These are phyloP conservation scores for Kodamaea alishanica DNA, from an alignment of 1,139 yeast genomes.

Conservation along the genomic window DNA sequence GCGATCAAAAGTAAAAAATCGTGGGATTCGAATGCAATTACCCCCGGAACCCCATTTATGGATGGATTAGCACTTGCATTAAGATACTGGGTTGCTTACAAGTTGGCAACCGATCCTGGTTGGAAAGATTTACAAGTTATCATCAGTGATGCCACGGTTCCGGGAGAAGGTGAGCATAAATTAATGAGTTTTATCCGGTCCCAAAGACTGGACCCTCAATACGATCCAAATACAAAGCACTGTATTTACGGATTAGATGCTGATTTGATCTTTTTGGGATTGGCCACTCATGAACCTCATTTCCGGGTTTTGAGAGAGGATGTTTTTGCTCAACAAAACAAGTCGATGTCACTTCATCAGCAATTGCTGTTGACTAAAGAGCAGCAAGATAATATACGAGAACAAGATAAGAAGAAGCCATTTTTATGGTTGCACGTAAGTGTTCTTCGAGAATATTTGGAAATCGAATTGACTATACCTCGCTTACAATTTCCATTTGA, in stretches of 20 bases:
- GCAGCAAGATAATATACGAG: constrained; percentile 51
- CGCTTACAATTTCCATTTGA: constrained; percentile 73
- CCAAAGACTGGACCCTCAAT: constrained; percentile 79
- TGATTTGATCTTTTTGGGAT: constrained; percentile 91
- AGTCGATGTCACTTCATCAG: constrained; percentile 48
- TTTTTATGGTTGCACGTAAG: constrained; percentile 92
- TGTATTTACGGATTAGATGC: constrained; percentile 98
- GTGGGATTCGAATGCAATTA: constrained; percentile 95
- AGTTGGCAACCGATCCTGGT: constrained; percentile 80
- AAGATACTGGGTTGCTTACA: constrained; percentile 87
- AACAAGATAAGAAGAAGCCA: constrained; percentile 69
- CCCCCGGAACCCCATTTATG: constrained; percentile 99
- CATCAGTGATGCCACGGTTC: constrained; percentile 93
- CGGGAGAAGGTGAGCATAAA: constrained; percentile 99
- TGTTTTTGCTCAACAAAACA: constrained; percentile 70
- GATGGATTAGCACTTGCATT: constrained; percentile 77
- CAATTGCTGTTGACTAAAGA: constrained; percentile 58
- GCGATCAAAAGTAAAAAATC: constrained; percentile 54
- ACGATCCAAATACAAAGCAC: constrained; percentile 86
- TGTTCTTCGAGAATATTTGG: constrained; percentile 82
- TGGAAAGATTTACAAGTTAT: constrained; percentile 86
- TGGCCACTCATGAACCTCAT: constrained; percentile 96
- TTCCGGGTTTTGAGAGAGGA: constrained; percentile 92
- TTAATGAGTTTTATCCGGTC: constrained; percentile 90
- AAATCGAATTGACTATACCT: constrained; percentile 73